Base-by-base conservation (phyloP, 352 stramenopile species). In the Phytophthora nicotianae region DNA sequence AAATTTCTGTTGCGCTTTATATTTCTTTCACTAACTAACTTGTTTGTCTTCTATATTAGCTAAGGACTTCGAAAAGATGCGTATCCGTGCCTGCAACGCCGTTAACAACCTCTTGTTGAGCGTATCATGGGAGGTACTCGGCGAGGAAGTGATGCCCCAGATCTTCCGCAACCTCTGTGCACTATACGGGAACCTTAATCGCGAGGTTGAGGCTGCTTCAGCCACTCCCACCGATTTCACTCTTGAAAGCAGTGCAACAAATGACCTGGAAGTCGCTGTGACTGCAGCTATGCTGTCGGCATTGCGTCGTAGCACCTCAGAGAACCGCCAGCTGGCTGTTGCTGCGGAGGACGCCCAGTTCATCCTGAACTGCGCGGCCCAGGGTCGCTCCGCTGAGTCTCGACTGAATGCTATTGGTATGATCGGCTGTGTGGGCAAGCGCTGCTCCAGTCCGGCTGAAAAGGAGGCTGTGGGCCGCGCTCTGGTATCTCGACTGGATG, bases 51-150 rank as follows among this genome's bases (percentile, higher is more conserved):
- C 29, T 37, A 24, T 68, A 21, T 27, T 50, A 88, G 81, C 71
- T 7, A 60, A 65, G 10, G 86, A 95, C 62, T 94, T 96, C 40
- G 77, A 85, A 49, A 81, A 79, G 46, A 95, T 96, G 66, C 88
- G 85, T 53, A 86, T 91, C 49, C 88, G 88, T 47, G 80, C 86
- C 11, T 84, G 72, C 64, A 93, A 94, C 51, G 83, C 84, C 7
- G 62, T 96, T 8, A 96, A 90, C 68, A 96, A 96, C 62, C 72
- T 94, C 47, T 46, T 95, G 29, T 77, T 90, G 45, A 74, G 65
- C 11, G 60, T 89, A 29, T 74, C 79, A 7, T 90, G 80, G 74
- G 66, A 85, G 42, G 65, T 68, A 9, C 61, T 92, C 24, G 69
- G 79, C 24, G 77, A 80, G 65, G 70, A 88, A 11, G 57, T 75